phyloP scores from a whole-genome alignment of 768 basidiomycete genomes.

The Tylopilus sp. region DNA sequence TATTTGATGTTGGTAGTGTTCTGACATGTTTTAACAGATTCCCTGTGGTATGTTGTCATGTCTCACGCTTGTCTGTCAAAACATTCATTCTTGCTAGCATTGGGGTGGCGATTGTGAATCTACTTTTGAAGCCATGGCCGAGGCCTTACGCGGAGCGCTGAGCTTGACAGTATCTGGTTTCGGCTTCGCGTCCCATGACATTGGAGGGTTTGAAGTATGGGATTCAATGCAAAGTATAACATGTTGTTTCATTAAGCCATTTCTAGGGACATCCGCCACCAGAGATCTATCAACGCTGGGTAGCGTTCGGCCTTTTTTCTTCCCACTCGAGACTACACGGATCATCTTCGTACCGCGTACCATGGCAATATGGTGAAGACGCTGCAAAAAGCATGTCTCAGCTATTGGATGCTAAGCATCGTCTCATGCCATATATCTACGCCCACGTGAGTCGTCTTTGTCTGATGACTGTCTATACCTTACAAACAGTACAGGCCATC shows the following conservation, averaged over 20 bases:
- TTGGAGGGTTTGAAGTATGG: constrained; percentile 69
- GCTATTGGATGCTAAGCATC: constrained; percentile 60
- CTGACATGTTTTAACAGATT: constrained; percentile 11
- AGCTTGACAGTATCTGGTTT: constrained; percentile 67
- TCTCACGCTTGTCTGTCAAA: neutral
- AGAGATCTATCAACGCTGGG: constrained; percentile 73
- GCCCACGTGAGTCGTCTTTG: constrained; percentile 38
- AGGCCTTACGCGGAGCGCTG: constrained; percentile 64
- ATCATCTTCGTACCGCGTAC: constrained; percentile 70
- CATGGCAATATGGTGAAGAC: constrained; percentile 75
- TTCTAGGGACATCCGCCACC: constrained; percentile 59
- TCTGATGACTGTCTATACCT: neutral
- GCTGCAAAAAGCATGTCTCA: constrained; percentile 60
- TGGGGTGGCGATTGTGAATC: constrained; percentile 79
- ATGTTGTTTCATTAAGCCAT: neutral
- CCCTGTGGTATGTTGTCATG: constrained; percentile 10
- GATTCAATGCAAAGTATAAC: neutral
- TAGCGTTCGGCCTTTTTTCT: constrained; percentile 73
- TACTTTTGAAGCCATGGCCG: constrained; percentile 76
- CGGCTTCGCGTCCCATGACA: constrained; percentile 70
- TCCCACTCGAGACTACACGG: constrained; percentile 75
- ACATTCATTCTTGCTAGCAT: constrained; percentile 38
- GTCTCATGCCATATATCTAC: constrained; percentile 74
- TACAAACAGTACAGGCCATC: constrained; percentile 40
- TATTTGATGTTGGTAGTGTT: neutral